Conservation (phyloP, 768 basidiomycete genomes). For the Pisolithus sp. region DNA sequence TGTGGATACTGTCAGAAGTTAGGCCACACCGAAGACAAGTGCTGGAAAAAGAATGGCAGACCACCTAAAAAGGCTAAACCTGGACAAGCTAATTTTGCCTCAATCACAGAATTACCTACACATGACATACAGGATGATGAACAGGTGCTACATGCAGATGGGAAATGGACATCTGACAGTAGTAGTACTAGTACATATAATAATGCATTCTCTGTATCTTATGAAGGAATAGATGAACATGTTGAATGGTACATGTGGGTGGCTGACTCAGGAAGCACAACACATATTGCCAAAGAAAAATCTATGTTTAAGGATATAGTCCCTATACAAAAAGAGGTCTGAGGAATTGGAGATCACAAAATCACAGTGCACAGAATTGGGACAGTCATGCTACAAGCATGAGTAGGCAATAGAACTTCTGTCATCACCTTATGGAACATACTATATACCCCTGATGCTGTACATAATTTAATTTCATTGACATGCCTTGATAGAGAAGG, state of each 20-base stretch:
- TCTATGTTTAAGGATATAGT: neutral
- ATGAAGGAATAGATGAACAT: neutral
- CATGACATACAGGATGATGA: neutral
- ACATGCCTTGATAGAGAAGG: neutral
- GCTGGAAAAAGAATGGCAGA: too few relatives aligned
- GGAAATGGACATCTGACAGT: too few relatives aligned
- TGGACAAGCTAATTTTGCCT: neutral
- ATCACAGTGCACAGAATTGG: neutral
- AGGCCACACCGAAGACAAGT: too few relatives aligned
- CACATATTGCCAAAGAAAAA: neutral
- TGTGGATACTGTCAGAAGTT: too few relatives aligned
- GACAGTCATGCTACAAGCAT: neutral
- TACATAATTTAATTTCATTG: conserved; percentile 2
- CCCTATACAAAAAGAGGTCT: neutral
- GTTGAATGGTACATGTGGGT: neutral
- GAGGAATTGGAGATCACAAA: neutral
- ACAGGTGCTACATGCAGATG: neutral
- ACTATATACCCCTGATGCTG: neutral
- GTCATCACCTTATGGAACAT: neutral
- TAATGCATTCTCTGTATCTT: too few relatives aligned
- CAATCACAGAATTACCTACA: neutral
- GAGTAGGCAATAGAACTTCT: neutral
- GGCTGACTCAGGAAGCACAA: neutral
- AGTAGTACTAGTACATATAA: too few relatives aligned
- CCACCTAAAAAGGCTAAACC: neutral